Evolutionary conservation across 805 yeast species (phyloP).

Genomic region (Ogataea wickerhamii): DNA sequence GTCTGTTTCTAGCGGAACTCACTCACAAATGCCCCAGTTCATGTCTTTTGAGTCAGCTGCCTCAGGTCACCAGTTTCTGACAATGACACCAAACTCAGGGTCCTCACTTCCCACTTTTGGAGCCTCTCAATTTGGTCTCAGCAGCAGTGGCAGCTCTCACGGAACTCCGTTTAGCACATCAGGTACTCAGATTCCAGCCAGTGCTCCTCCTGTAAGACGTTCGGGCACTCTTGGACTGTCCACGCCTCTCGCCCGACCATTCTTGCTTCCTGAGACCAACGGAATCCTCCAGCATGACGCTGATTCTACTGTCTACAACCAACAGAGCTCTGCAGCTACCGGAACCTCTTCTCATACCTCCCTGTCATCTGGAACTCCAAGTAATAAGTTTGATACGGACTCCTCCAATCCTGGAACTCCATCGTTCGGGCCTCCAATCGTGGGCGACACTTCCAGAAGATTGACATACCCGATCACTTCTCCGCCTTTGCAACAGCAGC

Average conservation of each 20-base stretch:
- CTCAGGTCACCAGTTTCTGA: slow-evolving; percentile 15
- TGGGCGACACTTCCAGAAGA: slow-evolving; percentile 43
- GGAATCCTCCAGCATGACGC: slow-evolving; percentile 7
- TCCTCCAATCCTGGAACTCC: slow-evolving; percentile 6
- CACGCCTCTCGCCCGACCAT: slow-evolving; percentile 16
- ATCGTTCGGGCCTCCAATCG: slow-evolving; percentile 24
- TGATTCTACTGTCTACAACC: slow-evolving; percentile 7
- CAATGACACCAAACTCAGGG: slow-evolving; percentile 23
- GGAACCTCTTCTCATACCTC: slow-evolving; percentile 3
- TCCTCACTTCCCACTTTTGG: slow-evolving; percentile 16
- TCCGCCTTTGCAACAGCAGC: slow-evolving; percentile 12
- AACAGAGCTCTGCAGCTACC: slow-evolving; percentile 1
- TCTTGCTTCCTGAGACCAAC: slow-evolving; percentile 20
- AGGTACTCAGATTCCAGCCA: slow-evolving; percentile 15
- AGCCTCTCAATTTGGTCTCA: slow-evolving; percentile 12
- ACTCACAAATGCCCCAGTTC: slow-evolving; percentile 5
- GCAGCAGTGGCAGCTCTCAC: slow-evolving; percentile 9
- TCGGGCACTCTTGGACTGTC: slow-evolving; percentile 18
- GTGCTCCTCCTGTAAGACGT: slow-evolving; percentile 25
- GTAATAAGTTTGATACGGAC: slow-evolving; percentile 7
- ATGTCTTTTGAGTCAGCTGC: slow-evolving; percentile 9
- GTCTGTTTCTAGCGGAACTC: slow-evolving; percentile 18
- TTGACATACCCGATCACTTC: slow-evolving; percentile 28
- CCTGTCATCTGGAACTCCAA: slow-evolving; percentile 8
- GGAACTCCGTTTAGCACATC: slow-evolving; percentile 23